Evolutionary conservation across 345 rosid genomes (phyloP), one percentile per base, ranked within the genome.

Genomic region (Hypericum perforatum): DNA sequence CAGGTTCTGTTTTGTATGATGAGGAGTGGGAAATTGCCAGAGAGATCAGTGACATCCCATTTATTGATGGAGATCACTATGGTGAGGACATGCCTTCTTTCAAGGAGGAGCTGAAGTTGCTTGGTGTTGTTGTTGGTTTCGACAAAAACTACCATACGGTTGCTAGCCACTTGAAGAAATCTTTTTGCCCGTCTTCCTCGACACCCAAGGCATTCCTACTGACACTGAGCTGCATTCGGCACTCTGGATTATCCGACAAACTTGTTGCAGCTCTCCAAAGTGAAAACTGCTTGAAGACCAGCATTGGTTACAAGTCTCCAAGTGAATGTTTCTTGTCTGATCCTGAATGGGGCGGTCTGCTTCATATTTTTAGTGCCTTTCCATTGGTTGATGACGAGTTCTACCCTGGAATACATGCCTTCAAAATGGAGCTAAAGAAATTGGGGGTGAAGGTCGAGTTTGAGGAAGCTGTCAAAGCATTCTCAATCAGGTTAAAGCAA

Each of bases 321-420:
- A 48, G 54, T 7, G 83, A 78, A 0, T 74, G 94, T 58, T 87
- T 75, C 74, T 52, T 76, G 66, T 45, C 58, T 45, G 75, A 84
- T 63, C 68, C 69, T 6, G 78, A 72, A 16, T 78, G 87, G 87
- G 76, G 81, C 38, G 64, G 72, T 49, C 76, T 87, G 51, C 61
- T 84, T 0, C 49, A 70, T 13, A 74, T 87, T 48, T 80, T 84
- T 50, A 52, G 53, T 39, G 50, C 61, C 60, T 74, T 80, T 48
- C 75, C 89, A 2, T 10, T 74, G 16, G 55, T 87, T 1, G 77
- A 78, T 11, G 29, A 39, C 11, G 55, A 5, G 2, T 71, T 76
- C 63, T 82, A 84, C 45, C 79, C 82, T 37, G 38, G 61, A 41
- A 59, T 78, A 37, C 43, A 40, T 11, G 16, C 16, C 3, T 74